A percentile compares a stretch with the other conserved stretches of the same genome.
Evolutionary conservation across 768 basidiomycete species (phyloP).

Genomic region (Naganishia randhawae): DNA sequence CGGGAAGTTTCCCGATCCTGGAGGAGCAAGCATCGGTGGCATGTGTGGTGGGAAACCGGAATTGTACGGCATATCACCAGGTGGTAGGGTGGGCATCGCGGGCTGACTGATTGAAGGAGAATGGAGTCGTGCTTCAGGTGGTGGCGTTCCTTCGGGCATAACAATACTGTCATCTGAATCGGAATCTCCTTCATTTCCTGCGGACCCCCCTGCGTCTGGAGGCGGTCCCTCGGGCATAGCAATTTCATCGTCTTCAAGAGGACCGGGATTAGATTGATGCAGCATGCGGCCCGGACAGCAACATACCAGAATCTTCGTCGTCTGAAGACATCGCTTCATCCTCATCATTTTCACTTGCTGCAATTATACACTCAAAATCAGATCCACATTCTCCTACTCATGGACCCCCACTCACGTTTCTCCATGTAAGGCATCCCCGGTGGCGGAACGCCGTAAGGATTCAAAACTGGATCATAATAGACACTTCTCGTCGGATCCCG

Average conservation of each 20-base stretch:
- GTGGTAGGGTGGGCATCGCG: constrained; percentile 1
- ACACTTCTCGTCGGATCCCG: constrained; percentile 86
- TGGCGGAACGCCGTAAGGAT: constrained; percentile 86
- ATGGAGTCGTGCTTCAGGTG: constrained; percentile 34
- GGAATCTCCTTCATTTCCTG: constrained; percentile 54
- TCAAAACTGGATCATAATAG: constrained; percentile 89
- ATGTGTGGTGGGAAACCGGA: constrained; percentile 29
- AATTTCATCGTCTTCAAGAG: constrained; percentile 28
- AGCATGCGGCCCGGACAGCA: not conserved
- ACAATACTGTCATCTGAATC: constrained; percentile 75
- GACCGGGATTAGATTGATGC: not conserved
- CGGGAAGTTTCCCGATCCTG: constrained; percentile 27
- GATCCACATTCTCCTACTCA: not conserved
- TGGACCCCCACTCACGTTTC: constrained; percentile 59
- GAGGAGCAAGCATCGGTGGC: constrained; percentile 46
- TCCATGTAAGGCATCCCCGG: constrained; percentile 97
- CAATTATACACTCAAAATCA: not conserved
- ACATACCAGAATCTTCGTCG: constrained; percentile 17
- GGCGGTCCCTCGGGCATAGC: constrained; percentile 33
- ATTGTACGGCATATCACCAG: constrained; percentile 34
- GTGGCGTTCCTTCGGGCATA: constrained; percentile 80
- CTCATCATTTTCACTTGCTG: constrained; percentile 54
- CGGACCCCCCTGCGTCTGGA: constrained; percentile 28
- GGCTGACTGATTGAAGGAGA: not conserved
- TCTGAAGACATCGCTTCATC: constrained; percentile 32